Conservation (phyloP, 495 filamentous ascomycete genomes). For the Symbiotaphrina buchneri region DNA sequence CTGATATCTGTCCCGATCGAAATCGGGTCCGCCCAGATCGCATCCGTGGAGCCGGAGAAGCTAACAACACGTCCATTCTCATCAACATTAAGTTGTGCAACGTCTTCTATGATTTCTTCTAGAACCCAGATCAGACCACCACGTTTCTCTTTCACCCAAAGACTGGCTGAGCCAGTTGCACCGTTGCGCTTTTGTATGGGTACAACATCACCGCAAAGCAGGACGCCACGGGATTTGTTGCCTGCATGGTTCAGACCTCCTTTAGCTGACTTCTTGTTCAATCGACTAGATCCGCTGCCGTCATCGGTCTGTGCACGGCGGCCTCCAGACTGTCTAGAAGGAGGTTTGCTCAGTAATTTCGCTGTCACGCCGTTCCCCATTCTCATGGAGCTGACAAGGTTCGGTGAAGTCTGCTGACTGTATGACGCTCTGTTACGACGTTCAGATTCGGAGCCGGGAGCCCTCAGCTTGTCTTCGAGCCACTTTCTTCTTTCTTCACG, state of each 20-base stretch:
- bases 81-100: slow-evolving; percentile 50
- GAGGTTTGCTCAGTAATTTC: slow-evolving; percentile 66
- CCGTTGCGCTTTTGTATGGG: slow-evolving; percentile 93
- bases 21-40: slow-evolving; percentile 60
- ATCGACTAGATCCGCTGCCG: slow-evolving; percentile 40
- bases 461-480: slow-evolving; percentile 68
- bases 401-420: slow-evolving; percentile 19
- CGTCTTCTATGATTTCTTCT: slow-evolving; percentile 92
- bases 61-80: slow-evolving; percentile 45
- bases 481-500: slow-evolving; percentile 68
- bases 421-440: too few species aligned
- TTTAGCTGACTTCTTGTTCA: slow-evolving; percentile 19
- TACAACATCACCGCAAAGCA: slow-evolving; percentile 91
- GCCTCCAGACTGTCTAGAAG: slow-evolving; percentile 36
- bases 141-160: slow-evolving; percentile 96
- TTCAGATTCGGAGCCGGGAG: slow-evolving; percentile 29
- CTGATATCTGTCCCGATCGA: slow-evolving; percentile 41
- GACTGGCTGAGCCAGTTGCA: slow-evolving; percentile 66
- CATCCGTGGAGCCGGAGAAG: slow-evolving; percentile 41
- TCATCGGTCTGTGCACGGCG: slow-evolving; percentile 52
- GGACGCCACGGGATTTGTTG: slow-evolving; percentile 59
- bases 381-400: slow-evolving; percentile 9
- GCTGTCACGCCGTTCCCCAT: slow-evolving; percentile 69
- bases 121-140: slow-evolving; percentile 92
- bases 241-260: slow-evolving; percentile 21